phyloP scores from a whole-genome alignment of 371 early-diverging fungal genomes.

The Circinella umbellata region DNA sequence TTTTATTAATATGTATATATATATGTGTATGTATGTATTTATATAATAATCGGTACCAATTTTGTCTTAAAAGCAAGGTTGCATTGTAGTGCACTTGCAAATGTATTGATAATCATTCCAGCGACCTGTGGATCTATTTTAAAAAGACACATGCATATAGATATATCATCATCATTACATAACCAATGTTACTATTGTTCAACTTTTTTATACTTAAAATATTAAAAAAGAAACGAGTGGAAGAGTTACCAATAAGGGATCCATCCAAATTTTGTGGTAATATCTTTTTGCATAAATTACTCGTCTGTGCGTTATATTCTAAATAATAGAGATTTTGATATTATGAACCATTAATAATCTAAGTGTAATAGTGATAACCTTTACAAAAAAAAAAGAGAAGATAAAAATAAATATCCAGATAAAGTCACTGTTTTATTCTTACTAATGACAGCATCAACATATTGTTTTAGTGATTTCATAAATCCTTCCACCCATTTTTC shows the following conservation, averaged over 20 bases:
- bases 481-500: conserved; percentile 67
- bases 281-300: conserved; percentile 35
- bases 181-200: too few species aligned
- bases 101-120: conserved; percentile 37
- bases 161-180: background rate
- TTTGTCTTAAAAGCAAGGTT: conserved; percentile 53
- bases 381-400: too few species aligned
- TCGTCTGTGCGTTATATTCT: conserved; percentile 44
- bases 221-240: too few species aligned
- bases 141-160: background rate
- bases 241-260: conserved; percentile 37
- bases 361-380: too few species aligned
- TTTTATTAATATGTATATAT: background rate
- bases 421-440: conserved; percentile 1
- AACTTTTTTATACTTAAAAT: too few species aligned
- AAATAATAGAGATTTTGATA: background rate
- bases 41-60: conserved; percentile 32
- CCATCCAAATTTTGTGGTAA: conserved; percentile 38
- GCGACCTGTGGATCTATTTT: conserved; percentile 39
- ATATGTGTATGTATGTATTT: too few species aligned
- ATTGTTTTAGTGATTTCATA: conserved; percentile 41
- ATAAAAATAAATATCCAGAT: too few species aligned
- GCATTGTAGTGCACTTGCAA: conserved; percentile 53
- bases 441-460: conserved; percentile 52
- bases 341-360: too few species aligned